Evolutionary conservation across 441 rosid species (phyloP).

Genomic region (Mallotus repandus): DNA sequence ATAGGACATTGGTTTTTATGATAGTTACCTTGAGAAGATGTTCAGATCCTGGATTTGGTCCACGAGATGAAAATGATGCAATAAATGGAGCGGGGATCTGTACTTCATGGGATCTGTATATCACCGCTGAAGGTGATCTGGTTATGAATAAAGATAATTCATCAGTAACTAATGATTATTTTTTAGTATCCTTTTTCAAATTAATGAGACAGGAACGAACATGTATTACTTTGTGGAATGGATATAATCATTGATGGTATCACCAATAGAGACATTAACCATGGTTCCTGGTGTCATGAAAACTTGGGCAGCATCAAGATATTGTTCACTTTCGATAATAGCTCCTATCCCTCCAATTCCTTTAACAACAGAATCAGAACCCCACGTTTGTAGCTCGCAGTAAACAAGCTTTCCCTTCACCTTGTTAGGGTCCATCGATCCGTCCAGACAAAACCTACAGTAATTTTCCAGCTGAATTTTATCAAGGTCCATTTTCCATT

Average conservation of each 20-base stretch:
- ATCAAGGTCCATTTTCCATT: not conserved
- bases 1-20: not conserved
- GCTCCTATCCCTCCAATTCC: constrained; percentile 63
- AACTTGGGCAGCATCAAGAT: constrained; percentile 67
- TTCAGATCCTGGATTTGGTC: constrained; percentile 65
- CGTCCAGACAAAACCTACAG: constrained; percentile 54
- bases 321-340: constrained; percentile 42
- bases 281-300: constrained; percentile 76
- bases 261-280: constrained; percentile 54
- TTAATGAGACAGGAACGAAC: not conserved
- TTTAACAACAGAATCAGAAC: constrained; percentile 65
- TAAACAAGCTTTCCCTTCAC: constrained; percentile 68
- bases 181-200: not conserved
- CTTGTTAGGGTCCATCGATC: constrained; percentile 56
- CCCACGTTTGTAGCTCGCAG: constrained; percentile 49
- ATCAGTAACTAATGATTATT: too few species aligned
- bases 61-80: constrained; percentile 81
- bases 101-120: constrained; percentile 53
- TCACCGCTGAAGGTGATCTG: constrained; percentile 75
- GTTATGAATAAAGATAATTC: not conserved
- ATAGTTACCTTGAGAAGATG: constrained; percentile 60
- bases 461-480: not conserved
- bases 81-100: constrained; percentile 59
- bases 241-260: constrained; percentile 47
- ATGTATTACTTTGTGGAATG: constrained; percentile 55